Evolutionary conservation across 2,329 filamentous ascomycete genomes (phyloP), one percentile per base, ranked within the genome.

Genomic region (Aspergillus uvarum): DNA sequence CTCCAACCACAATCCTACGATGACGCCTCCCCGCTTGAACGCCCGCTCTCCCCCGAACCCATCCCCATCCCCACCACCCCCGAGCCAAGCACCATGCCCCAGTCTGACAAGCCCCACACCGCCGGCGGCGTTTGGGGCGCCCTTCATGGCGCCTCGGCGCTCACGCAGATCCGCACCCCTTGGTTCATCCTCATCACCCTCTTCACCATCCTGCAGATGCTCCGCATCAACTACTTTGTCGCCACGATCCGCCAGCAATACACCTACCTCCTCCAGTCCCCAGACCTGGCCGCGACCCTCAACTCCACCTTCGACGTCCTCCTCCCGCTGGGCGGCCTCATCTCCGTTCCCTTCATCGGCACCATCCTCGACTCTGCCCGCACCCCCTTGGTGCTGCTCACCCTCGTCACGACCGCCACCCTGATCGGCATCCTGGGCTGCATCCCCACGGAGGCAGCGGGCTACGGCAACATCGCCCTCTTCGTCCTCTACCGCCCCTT

Each of bases 171-270:
- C 35, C 32, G 58, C 21, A 63, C 60, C 10, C 60, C 89, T 0
- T 96, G 92, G 92, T 96, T 95, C 74, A 80, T 92, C 19, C 82
- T 96, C 42, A 90, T 96, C 68, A 90, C 90, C 5, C 76, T 92
- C 21, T 94, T 96, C 73, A 96, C 91, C 29, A 82, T 89, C 32
- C 77, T 90, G 44, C 88, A 90, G 73, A 90, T 90, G 87, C 88
- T 87, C 2, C 84, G 89, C 31, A 96, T 96, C 82, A 96, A 96
- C 78, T 96, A 92, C 79, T 96, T 96, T 72, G 91, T 96, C 56
- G 91, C 92, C 3, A 96, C 92, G 2, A 88, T 96, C 63, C 84
- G 90, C 2, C 83, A 88, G 1, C 92, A 97, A 74, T 96, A 96
- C 76, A 84, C 87, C 49, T 88, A 87, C 67, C 83, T 97, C 8